phyloP scores from a whole-genome alignment of 1,284 basidiomycete genomes.

The Clitocybe nebularis region DNA sequence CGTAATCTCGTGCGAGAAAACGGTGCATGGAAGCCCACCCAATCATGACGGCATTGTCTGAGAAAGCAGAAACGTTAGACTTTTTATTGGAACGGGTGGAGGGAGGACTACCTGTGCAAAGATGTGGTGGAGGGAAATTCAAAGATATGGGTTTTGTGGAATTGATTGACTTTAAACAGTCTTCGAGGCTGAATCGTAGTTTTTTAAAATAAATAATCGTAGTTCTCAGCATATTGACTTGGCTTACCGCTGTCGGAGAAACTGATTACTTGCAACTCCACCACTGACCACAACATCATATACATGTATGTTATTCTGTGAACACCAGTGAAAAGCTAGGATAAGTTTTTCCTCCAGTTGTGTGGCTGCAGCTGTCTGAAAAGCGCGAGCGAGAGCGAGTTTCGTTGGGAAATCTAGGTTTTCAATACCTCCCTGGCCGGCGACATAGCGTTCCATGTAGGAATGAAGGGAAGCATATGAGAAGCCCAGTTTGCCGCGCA shows the following conservation, averaged over 20 bases:
- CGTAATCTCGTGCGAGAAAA: conserved; percentile 62
- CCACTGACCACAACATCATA: conserved; percentile 77
- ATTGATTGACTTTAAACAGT: conserved; percentile 12
- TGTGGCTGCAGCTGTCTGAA: conserved; percentile 67
- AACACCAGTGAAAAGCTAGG: conserved; percentile 53
- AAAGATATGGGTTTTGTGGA: conserved; percentile 29
- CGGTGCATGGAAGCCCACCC: conserved; percentile 85
- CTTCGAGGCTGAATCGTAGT: conserved; percentile 11
- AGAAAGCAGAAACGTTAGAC: conserved; percentile 6
- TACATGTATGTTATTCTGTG: conserved; percentile 36
- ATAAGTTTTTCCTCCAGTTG: conserved; percentile 77
- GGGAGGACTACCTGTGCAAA: conserved; percentile 72
- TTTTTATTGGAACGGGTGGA: neutral
- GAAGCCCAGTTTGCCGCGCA: conserved; percentile 59
- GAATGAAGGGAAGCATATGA: conserved; percentile 77
- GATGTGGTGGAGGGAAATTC: conserved; percentile 65
- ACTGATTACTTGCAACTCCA: conserved; percentile 85
- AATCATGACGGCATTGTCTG: conserved; percentile 96
- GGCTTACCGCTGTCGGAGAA: conserved; percentile 59
- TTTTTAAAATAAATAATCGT: neutral
- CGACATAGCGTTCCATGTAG: conserved; percentile 52
- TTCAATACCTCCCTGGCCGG: conserved; percentile 32
- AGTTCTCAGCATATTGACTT: neutral
- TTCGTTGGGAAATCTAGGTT: conserved; percentile 32
- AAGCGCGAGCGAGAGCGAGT: conserved; percentile 58